Percentiles rank a stretch among this genome's conserved stretches.
Evolutionary conservation across 1,284 basidiomycete species (phyloP).

Genomic region (Puccinia horiana): DNA sequence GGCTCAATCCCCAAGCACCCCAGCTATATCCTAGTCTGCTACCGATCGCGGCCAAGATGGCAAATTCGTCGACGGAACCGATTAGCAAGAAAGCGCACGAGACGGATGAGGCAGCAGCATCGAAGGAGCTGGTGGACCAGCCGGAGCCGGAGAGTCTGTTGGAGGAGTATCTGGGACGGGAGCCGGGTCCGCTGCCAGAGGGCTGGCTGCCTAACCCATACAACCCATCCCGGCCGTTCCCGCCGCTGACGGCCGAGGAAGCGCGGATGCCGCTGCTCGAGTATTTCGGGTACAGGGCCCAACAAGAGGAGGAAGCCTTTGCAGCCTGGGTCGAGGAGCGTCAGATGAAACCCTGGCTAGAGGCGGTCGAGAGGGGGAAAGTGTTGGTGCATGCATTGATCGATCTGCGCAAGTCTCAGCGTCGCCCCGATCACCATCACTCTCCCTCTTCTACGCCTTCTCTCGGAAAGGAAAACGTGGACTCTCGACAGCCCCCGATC

Average conservation of each 20-base stretch:
- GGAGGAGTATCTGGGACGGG: constrained; percentile 19
- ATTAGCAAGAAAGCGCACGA: neutral
- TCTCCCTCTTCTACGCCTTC: neutral
- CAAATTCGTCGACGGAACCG: neutral
- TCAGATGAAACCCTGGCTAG: constrained; percentile 31
- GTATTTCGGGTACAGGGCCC: constrained; percentile 31
- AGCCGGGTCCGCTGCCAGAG: neutral
- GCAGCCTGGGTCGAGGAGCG: constrained; percentile 30
- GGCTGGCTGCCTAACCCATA: constrained; percentile 34
- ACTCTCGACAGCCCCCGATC: too few relatives aligned
- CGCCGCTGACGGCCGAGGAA: constrained; percentile 36
- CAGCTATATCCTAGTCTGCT: constrained; percentile 21
- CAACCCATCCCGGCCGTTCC: constrained; percentile 37
- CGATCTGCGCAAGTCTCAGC: neutral
- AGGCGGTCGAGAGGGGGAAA: constrained; percentile 5
- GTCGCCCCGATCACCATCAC: neutral
- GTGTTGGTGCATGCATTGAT: neutral
- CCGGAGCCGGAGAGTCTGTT: neutral
- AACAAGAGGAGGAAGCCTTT: constrained; percentile 37
- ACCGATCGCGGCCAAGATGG: constrained; percentile 10
- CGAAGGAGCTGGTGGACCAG: neutral
- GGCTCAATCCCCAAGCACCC: constrained; percentile 30
- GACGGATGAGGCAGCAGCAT: neutral
- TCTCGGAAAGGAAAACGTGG: neutral
- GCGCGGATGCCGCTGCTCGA: constrained; percentile 28